Base-by-base conservation (phyloP, 1,139 yeast genomes). In the Tardiomyces digboiensis region DNA sequence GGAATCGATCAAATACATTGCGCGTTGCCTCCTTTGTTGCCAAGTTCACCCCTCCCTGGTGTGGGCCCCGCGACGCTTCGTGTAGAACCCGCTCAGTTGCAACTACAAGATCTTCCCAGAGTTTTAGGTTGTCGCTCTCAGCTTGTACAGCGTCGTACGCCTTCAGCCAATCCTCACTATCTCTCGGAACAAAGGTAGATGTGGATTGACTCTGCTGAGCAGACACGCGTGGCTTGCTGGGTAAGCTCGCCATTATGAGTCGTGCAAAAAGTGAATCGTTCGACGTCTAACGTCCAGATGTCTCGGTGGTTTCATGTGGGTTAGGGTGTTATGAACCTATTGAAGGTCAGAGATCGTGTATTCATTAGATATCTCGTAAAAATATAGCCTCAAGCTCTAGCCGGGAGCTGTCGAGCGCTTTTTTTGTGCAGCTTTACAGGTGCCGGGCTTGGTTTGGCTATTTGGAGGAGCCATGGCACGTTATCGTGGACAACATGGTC, bases 381-480 rank as follows among this genome's bases (percentile, higher is more conserved):
- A n/a, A n/a, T n/a, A n/a, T n/a, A n/a, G n/a, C n/a, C n/a, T n/a
- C n/a, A n/a, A n/a, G 33, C 33, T 26, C 33, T n/a, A 4, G 33
- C 33, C 4, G 33, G 33, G 14, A 26, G 33, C 33, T 26, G 33
- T 5, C 33, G 33, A 3, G 33, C 33, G 16, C 16, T 8, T 8
- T 26, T 26, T 8, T 26, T 26, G 33, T 26, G 33, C 12, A 26
- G 33, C 33, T 26, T 26, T 5, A 13, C 14, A 5, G 12, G 33
- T 5, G 33, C 8, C 8, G 33, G 33, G 10, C 16, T 16, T 3
- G 33, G 33, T 62, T 80, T 82, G 40, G 78, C 77, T 49, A 89
- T 86, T 54, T 82, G 81, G 59, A 88, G 86, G 52, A 82, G 77
- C 97, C 97, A 89, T 44, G 91, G 86, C 56, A 87, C 72, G 38